phyloP scores from a whole-genome alignment of 805 yeast genomes.

The Spathaspora passalidarum region DNA sequence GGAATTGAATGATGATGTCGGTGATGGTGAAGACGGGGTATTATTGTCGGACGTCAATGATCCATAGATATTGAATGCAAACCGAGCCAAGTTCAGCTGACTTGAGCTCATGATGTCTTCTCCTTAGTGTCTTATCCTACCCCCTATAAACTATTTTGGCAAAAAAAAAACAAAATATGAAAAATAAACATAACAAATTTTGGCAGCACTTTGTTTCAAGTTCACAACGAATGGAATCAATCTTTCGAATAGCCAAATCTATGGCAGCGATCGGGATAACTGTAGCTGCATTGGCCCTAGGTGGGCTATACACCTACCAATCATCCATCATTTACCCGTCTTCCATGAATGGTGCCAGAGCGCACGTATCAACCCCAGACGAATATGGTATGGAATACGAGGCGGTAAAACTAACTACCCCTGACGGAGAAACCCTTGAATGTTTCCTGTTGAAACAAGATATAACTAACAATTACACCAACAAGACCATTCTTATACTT shows the following conservation, averaged over 20 bases:
- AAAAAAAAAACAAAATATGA: not conserved
- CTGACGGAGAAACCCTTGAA: slow-evolving; percentile 67
- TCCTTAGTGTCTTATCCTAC: not conserved
- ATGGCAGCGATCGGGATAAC: slow-evolving; percentile 42
- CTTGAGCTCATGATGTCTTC: not conserved
- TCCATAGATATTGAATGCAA: slow-evolving; percentile 62
- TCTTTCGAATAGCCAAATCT: slow-evolving; percentile 20
- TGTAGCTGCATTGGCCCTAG: slow-evolving; percentile 42
- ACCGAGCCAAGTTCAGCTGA: slow-evolving; percentile 39
- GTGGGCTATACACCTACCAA: slow-evolving; percentile 62
- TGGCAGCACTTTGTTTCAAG: too few relatives aligned
- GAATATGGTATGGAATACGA: slow-evolving; percentile 62
- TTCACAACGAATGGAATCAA: too few relatives aligned
- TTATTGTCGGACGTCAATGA: slow-evolving; percentile 14
- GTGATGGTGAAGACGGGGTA: slow-evolving; percentile 11
- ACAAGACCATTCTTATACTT: slow-evolving; percentile 71
- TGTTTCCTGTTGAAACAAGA: slow-evolving; percentile 61
- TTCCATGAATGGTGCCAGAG: slow-evolving; percentile 68
- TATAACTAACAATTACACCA: slow-evolving; percentile 33
- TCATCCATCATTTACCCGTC: slow-evolving; percentile 78
- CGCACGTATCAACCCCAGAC: slow-evolving; percentile 75
- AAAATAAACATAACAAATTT: not conserved
- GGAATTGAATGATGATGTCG: slow-evolving; percentile 14
- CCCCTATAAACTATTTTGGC: not conserved
- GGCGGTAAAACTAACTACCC: slow-evolving; percentile 55